Conservation (phyloP, 805 yeast species). For the Suhomyces pyralidae region DNA sequence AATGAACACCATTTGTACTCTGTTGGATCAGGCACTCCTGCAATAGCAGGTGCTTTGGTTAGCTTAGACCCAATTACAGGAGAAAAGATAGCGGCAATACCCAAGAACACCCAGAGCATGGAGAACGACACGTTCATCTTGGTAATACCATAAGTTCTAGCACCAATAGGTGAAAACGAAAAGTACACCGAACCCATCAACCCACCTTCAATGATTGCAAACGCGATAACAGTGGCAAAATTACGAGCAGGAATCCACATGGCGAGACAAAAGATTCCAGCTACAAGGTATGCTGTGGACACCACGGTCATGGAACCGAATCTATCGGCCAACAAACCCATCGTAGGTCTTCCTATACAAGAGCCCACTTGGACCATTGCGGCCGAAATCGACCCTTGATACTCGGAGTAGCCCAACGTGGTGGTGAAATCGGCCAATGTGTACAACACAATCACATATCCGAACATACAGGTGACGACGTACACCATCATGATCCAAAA, state of each 20-base stretch:
- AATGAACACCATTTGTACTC: slow-evolving; percentile 19
- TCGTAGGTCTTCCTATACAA: slow-evolving; percentile 17
- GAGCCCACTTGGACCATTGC: slow-evolving; percentile 25
- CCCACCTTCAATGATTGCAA: slow-evolving; percentile 15
- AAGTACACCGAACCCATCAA: slow-evolving; percentile 22
- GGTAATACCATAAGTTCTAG: slow-evolving; percentile 17
- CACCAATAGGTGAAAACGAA: slow-evolving; percentile 17
- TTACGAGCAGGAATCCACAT: slow-evolving; percentile 25
- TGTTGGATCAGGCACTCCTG: slow-evolving; percentile 9
- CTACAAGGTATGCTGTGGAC: slow-evolving; percentile 13
- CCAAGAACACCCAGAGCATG: slow-evolving; percentile 21
- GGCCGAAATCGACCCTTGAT: slow-evolving; percentile 22
- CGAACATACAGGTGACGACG: slow-evolving; percentile 21
- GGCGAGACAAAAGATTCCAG: slow-evolving; percentile 17
- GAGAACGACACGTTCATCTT: slow-evolving; percentile 18
- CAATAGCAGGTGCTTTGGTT: slow-evolving; percentile 10
- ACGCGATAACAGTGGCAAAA: slow-evolving; percentile 15
- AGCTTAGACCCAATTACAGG: slow-evolving; percentile 22
- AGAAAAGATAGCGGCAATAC: slow-evolving; percentile 18
- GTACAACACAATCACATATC: slow-evolving; percentile 23
- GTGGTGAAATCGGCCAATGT: slow-evolving; percentile 22
- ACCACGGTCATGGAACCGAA: slow-evolving; percentile 15
- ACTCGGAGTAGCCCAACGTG: slow-evolving; percentile 19
- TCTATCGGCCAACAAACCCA: slow-evolving; percentile 18
- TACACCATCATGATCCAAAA: slow-evolving; percentile 16